These are phyloP conservation scores for rapeseed (Brassica napus) DNA, from an alignment of 345 rosid species.

Conservation along the genomic window DNA sequence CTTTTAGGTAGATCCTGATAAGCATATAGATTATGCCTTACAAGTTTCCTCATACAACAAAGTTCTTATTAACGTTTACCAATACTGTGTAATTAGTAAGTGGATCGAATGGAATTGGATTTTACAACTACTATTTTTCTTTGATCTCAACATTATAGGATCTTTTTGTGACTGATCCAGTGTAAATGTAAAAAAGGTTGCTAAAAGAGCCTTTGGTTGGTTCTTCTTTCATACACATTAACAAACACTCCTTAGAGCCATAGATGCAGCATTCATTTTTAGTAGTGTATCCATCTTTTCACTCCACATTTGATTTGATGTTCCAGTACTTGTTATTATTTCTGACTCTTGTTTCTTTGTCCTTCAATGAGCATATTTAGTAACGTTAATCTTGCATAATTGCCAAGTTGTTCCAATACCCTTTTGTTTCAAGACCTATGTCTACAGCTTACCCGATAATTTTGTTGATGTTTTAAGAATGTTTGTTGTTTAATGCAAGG, in stretches of 20 bases:
- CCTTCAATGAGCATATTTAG: not conserved
- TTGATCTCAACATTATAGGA: no score
- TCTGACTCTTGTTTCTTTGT: not conserved
- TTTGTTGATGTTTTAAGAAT: not conserved
- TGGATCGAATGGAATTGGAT: not conserved
- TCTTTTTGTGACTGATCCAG: not conserved
- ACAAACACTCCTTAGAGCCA: not conserved
- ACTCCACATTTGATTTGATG: not conserved
- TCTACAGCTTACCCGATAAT: not conserved
- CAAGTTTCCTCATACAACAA: not conserved
- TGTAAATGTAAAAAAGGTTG: not conserved
- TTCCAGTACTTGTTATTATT: not conserved
- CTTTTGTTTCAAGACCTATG: not conserved
- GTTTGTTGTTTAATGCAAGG: conserved; percentile 48
- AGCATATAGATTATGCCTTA: not conserved
- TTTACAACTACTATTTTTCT: not conserved
- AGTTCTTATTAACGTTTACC: not conserved
- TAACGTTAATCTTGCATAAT: conserved; percentile 2
- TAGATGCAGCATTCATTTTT: not conserved
- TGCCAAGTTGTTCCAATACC: not conserved
- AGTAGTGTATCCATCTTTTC: not conserved
- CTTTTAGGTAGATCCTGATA: not conserved
- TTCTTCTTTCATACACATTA: not conserved
- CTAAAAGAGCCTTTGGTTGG: not conserved
- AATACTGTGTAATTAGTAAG: not conserved